Evolutionary conservation across 768 basidiomycete genomes (phyloP), one percentile per base, ranked within the genome.

Genomic region (Solioccasus polychromus): DNA sequence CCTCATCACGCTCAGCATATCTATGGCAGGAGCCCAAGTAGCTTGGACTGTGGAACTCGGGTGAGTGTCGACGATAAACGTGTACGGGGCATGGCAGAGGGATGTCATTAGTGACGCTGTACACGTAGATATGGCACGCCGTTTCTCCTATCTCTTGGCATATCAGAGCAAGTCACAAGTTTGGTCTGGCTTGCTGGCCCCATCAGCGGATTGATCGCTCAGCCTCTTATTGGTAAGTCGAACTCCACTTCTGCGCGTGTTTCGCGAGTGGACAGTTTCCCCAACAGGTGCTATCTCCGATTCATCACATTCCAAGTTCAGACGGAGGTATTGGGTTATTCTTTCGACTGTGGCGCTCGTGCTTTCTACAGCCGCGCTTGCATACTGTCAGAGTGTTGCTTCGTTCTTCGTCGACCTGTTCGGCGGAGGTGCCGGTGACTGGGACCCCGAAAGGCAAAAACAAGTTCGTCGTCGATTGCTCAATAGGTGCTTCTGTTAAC

Each of bases 151-250:
- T 76, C 75, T 25, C 73, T 88, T 17, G 87, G 87, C 7, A 70
- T 98, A 22, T 85, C 92, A 1, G 94, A 93, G 61, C 84, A 91
- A 61, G 71, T 93, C 14, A 97, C 96, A 1, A 88, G 90, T 43
- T 77, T 97, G 8, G 95, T 99, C 28, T 99, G 96, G 96, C 76
- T 91, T 30, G 89, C 88, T 45, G 89, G 95, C 9, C 96, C 96
- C 5, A 91, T 99, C 49, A 92, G 90, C 51, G 96, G 96, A 14
- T 74, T 99, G 36, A 72, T 99, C 40, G 93, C 93, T 5, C 96
- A 99, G 64, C 96, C 96, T n/a, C 75, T 98, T 44, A 96, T 99
- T 56, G 96, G 95, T 91, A n/a, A 35, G 46, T 46, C 14, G 15
- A 32, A 17, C 26, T 14, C 47, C 8, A 23, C 31, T 23, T 44